Evolutionary conservation across 352 stramenopile genomes (phyloP), one percentile per base, ranked within the genome.

Genomic region (Phytophthora ohioensis): DNA sequence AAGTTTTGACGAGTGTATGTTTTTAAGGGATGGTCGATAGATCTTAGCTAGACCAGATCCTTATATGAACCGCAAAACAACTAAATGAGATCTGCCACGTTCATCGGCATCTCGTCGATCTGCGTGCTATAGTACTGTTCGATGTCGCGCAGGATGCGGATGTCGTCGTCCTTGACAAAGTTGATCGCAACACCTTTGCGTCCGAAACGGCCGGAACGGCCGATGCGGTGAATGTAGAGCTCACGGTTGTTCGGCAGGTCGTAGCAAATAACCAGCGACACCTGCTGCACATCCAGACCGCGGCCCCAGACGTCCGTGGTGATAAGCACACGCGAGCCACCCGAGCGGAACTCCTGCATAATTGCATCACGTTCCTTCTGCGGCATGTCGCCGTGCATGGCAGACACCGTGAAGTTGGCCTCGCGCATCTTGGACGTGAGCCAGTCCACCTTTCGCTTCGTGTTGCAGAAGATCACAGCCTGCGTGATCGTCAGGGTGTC

Each of bases 101-200:
- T 98, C 89, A 98, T 98, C 56, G 98, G 98, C 96, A 99, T 99
- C 85, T 99, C 97, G 70, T 98, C 94, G 75, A 99, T 99, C 79
- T 99, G 93, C 56, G 98, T 99, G 78, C 97, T 98, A 93, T 99
- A 99, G 88, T 99, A 99, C 82, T 98, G 86, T 84, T 99, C 98
- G 74, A 99, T 99, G 88, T 99, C 98, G 76, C 95, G 91, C 64
- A 99, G 83, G 81, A 98, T 97, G 68, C 85, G 89, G 12, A 98
- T 88, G 78, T 99, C 97, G 49, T 99, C 97, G 34, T 97, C 90
- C 64, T 95, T 98, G 39, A 99, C 95, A 81, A 99, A 99, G 81
- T 99, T 99, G 73, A 99, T 99, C 10, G 97, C 97, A 31, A 99
- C 94, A 74, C 97, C 97, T 79, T 99, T 99, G 55, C 97, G 88